Evolutionary conservation across 2,329 filamentous ascomycete species (phyloP).

Genomic region (Podosphaera fusca): DNA sequence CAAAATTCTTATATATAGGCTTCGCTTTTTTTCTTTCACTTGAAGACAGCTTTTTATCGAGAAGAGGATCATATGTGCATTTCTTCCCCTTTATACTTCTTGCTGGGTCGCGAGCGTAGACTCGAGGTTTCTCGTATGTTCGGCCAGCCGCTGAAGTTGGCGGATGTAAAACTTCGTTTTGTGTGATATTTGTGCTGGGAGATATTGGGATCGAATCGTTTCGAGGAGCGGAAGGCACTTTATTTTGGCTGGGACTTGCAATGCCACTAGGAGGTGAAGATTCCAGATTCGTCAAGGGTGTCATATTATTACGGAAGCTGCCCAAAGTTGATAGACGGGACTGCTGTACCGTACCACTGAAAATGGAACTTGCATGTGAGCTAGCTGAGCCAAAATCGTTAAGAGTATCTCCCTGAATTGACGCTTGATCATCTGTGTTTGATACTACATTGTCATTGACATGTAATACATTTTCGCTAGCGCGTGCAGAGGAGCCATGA

Average conservation of each 20-base stretch:
- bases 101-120: slow-evolving; percentile 32
- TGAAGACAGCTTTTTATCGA: slow-evolving; percentile 19
- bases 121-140: slow-evolving; percentile 9
- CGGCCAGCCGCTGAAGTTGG: slow-evolving; percentile 8
- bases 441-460: slow-evolving; percentile 7
- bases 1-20: slow-evolving; percentile 39
- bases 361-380: slow-evolving; percentile 50
- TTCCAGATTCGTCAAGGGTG: slow-evolving; percentile 42
- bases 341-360: slow-evolving; percentile 24
- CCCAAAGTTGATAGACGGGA: slow-evolving; percentile 10
- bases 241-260: slow-evolving; percentile 25
- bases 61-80: slow-evolving; percentile 34
- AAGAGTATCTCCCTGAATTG: slow-evolving; percentile 38
- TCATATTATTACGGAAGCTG: slow-evolving; percentile 23
- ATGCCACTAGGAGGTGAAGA: slow-evolving; percentile 39
- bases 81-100: slow-evolving; percentile 30
- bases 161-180: slow-evolving; percentile 14
- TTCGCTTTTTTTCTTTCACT: slow-evolving; percentile 32
- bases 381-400: slow-evolving; percentile 50
- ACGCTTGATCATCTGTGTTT: slow-evolving; percentile 31
- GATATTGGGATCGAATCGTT: slow-evolving; percentile 11
- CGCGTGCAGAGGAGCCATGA: slow-evolving; percentile 12
- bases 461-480: slow-evolving; percentile 6
- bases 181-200: slow-evolving; percentile 3
- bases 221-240: slow-evolving; percentile 12